Conservation (phyloP, 768 basidiomycete species). For the Phanerochaete carnosa region DNA sequence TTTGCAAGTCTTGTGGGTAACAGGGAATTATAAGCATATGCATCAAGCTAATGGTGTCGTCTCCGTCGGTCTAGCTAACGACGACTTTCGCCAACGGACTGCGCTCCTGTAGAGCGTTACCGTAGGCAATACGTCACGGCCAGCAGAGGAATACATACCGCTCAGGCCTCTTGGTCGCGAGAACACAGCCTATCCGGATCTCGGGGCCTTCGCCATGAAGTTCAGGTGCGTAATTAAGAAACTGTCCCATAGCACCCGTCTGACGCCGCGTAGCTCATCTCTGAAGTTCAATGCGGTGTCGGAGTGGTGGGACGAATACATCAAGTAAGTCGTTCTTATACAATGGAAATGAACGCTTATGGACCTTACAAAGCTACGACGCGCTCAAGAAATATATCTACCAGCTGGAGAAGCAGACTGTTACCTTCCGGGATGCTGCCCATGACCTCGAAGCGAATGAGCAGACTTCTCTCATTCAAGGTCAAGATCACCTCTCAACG, state of each 20-base stretch:
- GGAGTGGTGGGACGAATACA: conserved; percentile 93
- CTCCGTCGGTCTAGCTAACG: not conserved
- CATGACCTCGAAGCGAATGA: conserved; percentile 68
- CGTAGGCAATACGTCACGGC: conserved; percentile 8
- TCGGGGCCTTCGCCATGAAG: conserved; percentile 44
- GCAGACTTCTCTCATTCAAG: conserved; percentile 47
- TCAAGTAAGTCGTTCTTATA: conserved; percentile 54
- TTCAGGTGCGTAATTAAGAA: conserved; percentile 46
- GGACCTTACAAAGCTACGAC: conserved; percentile 59
- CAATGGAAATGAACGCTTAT: not conserved
- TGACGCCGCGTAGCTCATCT: conserved; percentile 51
- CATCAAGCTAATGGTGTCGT: not conserved
- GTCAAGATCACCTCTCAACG: conserved; percentile 33
- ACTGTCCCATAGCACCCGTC: not conserved
- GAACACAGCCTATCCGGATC: conserved; percentile 11
- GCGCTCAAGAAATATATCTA: conserved; percentile 82
- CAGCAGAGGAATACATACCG: conserved; percentile 22
- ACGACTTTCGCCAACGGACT: not conserved
- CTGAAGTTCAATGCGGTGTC: conserved; percentile 89
- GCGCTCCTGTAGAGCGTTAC: not conserved
- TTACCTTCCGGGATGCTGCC: conserved; percentile 34
- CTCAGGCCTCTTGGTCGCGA: conserved; percentile 19
- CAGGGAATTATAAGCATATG: no score
- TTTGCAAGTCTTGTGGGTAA: no score
- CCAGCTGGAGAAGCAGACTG: conserved; percentile 77